Base-by-base conservation (phyloP, 2,329 filamentous ascomycete genomes). In the Chaetomiaceae sp. region DNA sequence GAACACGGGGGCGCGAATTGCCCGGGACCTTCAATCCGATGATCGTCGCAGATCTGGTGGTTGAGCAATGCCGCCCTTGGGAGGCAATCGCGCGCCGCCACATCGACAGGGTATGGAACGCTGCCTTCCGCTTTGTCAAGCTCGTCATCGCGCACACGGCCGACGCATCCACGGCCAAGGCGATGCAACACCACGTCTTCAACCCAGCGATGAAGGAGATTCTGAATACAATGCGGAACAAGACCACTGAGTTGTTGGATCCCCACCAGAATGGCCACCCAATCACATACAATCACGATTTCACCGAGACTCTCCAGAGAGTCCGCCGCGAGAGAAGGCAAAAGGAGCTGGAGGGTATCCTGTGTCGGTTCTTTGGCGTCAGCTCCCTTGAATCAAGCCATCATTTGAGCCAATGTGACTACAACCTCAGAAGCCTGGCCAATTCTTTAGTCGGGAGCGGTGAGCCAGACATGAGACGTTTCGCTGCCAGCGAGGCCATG, bases 21-120 rank as follows among this genome's bases (percentile, higher is more conserved):
- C 79, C 80, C 0, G 81, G 83, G 0, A 80, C 72, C 0, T 85
- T 82, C 64, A 84, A 84, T 54, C 77, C 82, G 0, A 63, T 81
- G 48, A 68, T 86, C 9, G 73, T 87, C 0, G 69, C 70, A 0
- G 77, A 85, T 20, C 64, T 88, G 0, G 87, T 87, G 61, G 68
- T 68, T 18, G 75, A 84, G 41, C 82, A 87, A 53, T 81, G 75
- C 0, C 50, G 59, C 6, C 76, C 75, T 0, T 87, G 82, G 84
- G 64, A 72, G 37, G 27, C 51, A 0, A 71, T 81, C 23, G 78
- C 75, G 0, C 63, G 68, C 5, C 72, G 77, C 34, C 67, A 84
- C 21, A 16, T 76, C 68, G 3, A 75, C 71, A n/a, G 75, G 57
- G 27, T 79, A 0, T 65, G 78, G 58, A 62, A 78, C 6, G 72